Evolutionary conservation across 2,329 filamentous ascomycete genomes (phyloP).

Genomic region (Stagonosporopsis tanaceti): DNA sequence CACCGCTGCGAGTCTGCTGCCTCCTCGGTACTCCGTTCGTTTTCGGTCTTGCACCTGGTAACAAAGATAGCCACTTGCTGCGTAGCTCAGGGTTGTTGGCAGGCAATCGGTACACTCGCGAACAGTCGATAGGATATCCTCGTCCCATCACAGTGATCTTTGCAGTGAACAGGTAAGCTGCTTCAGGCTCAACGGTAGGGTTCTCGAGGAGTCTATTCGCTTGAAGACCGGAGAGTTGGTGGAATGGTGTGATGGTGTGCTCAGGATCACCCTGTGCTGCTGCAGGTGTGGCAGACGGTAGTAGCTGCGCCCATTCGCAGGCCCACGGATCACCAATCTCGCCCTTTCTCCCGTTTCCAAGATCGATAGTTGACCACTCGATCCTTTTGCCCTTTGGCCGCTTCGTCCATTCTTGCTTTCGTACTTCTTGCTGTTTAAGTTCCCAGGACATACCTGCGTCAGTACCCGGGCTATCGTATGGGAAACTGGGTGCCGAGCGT

Average conservation of each 20-base stretch:
- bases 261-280: slow-evolving; percentile 14
- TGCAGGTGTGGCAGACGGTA: slow-evolving; percentile 42
- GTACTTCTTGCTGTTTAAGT: slow-evolving; percentile 66
- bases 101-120: slow-evolving; percentile 89
- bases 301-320: slow-evolving; percentile 82
- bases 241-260: slow-evolving; percentile 31
- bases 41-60: slow-evolving; percentile 27
- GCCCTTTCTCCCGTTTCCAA: slow-evolving; percentile 77
- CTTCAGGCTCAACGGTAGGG: slow-evolving; percentile 2
- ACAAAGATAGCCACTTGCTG: slow-evolving; percentile 73
- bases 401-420: slow-evolving; percentile 73
- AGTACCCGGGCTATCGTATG: slow-evolving; percentile 82
- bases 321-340: slow-evolving; percentile 84
- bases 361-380: slow-evolving; percentile 76
- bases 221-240: slow-evolving; percentile 31
- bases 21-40: slow-evolving; percentile 23
- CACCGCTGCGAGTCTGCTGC: slow-evolving; percentile 14
- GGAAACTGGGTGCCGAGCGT: slow-evolving; percentile 80
- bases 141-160: slow-evolving; percentile 72
- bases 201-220: slow-evolving; percentile 38
- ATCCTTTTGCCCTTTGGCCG: slow-evolving; percentile 83
- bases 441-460: slow-evolving; percentile 83
- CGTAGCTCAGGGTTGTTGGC: slow-evolving; percentile 62
- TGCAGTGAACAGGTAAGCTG: slow-evolving; percentile 63
- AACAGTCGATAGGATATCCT: slow-evolving; percentile 74